Evolutionary conservation across 768 basidiomycete species (phyloP).

Genomic region (Suillus subalutaceus): DNA sequence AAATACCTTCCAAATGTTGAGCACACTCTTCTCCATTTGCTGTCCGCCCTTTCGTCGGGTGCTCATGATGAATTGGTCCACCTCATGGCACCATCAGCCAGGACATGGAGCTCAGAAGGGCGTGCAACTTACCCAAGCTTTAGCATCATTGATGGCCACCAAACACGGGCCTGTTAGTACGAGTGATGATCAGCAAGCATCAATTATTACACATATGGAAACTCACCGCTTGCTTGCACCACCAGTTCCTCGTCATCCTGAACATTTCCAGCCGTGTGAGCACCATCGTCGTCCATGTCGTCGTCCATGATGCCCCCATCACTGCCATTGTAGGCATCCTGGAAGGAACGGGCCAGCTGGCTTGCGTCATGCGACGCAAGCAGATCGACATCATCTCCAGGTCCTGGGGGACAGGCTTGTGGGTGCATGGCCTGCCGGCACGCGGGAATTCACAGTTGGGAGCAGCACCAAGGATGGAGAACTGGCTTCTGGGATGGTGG

Average conservation of each 20-base stretch:
- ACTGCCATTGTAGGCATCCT: background rate
- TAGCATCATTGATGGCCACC: background rate
- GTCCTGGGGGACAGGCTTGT: too few species aligned
- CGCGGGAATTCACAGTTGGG: too few species aligned
- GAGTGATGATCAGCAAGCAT: background rate
- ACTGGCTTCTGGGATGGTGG: too few species aligned
- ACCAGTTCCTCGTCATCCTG: too few species aligned
- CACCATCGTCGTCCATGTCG: background rate
- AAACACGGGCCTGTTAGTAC: background rate
- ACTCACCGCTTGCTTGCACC: too few species aligned
- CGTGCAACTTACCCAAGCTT: background rate
- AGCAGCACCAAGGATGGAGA: too few species aligned
- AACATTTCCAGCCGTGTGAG: background rate
- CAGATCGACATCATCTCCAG: too few species aligned
- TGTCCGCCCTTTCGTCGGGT: background rate
- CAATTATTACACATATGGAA: background rate
- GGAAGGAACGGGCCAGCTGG: too few species aligned
- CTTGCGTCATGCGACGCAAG: too few species aligned
- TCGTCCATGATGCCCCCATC: background rate
- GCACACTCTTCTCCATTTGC: background rate
- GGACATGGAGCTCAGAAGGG: background rate
- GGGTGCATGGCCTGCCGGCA: too few species aligned
- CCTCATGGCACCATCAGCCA: background rate
- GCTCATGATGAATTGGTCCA: too few species aligned
- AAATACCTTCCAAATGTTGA: background rate